A percentile compares a stretch with the other conserved stretches of the same genome.
Evolutionary conservation across 768 basidiomycete genomes (phyloP).

Genomic region (Gloeopeniophorella convolvens): DNA sequence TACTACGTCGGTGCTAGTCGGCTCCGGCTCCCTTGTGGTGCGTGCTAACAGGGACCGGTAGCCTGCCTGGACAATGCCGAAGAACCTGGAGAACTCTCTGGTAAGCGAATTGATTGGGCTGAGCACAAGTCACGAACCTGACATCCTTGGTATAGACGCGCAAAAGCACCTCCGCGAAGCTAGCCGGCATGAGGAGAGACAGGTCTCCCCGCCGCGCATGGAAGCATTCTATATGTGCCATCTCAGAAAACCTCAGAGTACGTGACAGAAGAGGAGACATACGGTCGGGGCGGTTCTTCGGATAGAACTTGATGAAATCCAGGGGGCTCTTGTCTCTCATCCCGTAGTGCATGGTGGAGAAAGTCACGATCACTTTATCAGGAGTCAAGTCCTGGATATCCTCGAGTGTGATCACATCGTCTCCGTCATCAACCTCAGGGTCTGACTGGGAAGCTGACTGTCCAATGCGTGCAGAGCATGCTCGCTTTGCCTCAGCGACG

Average conservation of each 20-base stretch:
- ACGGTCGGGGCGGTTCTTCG: conserved; percentile 57
- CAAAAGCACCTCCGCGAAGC: conserved; percentile 65
- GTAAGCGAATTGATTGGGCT: not conserved
- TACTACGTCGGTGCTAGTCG: conserved; percentile 12
- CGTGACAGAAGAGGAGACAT: conserved; percentile 5
- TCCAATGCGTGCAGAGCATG: not conserved
- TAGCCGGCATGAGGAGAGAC: conserved; percentile 55
- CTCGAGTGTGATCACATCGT: conserved; percentile 16
- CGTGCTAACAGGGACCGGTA: conserved; percentile 42
- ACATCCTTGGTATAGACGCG: conserved; percentile 65
- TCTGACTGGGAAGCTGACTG: not conserved
- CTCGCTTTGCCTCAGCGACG: conserved; percentile 27
- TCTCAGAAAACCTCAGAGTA: not conserved
- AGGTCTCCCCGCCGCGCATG: conserved; percentile 49
- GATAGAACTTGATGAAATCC: conserved; percentile 65
- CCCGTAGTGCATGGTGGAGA: conserved; percentile 67
- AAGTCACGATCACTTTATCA: conserved; percentile 57
- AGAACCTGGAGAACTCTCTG: conserved; percentile 32
- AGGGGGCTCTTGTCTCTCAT: conserved; percentile 67
- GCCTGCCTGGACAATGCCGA: conserved; percentile 60
- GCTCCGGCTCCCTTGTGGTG: not conserved
- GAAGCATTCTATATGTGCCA: conserved; percentile 33
- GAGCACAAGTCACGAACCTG: conserved; percentile 25
- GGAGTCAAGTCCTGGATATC: conserved; percentile 33
- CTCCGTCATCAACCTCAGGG: conserved; percentile 4